These are phyloP conservation scores for Tetraselmis striata DNA, from an alignment of 139 green algal species.

Conservation along the genomic window DNA sequence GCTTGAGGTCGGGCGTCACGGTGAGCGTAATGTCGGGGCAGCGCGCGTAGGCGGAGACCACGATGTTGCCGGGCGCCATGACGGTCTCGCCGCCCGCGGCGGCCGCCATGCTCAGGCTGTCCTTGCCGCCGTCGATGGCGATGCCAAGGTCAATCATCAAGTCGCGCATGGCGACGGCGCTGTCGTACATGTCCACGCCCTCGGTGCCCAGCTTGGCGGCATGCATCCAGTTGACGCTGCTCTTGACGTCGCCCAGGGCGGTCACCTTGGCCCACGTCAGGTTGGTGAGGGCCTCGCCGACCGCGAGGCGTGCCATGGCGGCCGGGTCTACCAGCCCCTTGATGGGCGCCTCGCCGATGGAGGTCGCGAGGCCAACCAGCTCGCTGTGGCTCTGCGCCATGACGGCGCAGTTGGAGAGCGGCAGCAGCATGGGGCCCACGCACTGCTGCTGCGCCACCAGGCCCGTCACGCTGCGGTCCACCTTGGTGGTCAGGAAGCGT, in stretches of 20 bases:
- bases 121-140: slow-evolving; percentile 96
- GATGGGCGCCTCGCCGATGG: slow-evolving; percentile 81
- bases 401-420: slow-evolving; percentile 86
- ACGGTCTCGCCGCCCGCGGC: slow-evolving; percentile 74
- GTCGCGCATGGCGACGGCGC: slow-evolving; percentile 69
- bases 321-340: slow-evolving; percentile 81
- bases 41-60: slow-evolving; percentile 88
- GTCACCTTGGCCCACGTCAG: slow-evolving; percentile 78
- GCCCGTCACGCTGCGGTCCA: slow-evolving; percentile 85
- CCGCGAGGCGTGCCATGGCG: slow-evolving; percentile 89
- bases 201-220: slow-evolving; percentile 94
- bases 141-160: slow-evolving; percentile 80
- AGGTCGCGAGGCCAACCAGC: slow-evolving; percentile 68
- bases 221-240: slow-evolving; percentile 99
- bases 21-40: slow-evolving; percentile 91
- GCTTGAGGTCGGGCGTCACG: slow-evolving; percentile 72
- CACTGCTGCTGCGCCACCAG: slow-evolving; percentile 97
- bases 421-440: slow-evolving; percentile 86
- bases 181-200: slow-evolving; percentile 93
- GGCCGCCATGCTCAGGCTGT: slow-evolving; percentile 96
- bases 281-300: slow-evolving; percentile 96
- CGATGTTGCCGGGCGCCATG: slow-evolving; percentile 92
- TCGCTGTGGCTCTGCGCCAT: slow-evolving; percentile 78
- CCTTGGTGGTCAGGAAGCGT: slow-evolving; percentile 98
- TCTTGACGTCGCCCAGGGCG: slow-evolving; percentile 79